Evolutionary conservation across 129 eudicot species (phyloP).

Genomic region (Pulicaria dysenterica): DNA sequence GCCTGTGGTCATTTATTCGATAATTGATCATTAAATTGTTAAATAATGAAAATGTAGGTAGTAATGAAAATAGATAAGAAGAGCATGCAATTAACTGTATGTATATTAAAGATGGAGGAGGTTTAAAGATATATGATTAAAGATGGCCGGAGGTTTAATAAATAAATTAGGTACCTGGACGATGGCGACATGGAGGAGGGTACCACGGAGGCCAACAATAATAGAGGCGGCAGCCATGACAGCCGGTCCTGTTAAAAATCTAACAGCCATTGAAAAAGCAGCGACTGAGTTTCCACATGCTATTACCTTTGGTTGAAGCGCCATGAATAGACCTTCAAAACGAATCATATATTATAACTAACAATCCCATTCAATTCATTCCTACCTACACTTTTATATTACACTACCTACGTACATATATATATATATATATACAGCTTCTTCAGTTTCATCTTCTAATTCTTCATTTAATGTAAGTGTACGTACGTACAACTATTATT

Average conservation of each 20-base stretch:
- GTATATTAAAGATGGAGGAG: too few species aligned
- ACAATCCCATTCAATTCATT: background rate
- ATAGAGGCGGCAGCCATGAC: conserved; percentile 91
- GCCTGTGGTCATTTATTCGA: conserved; percentile 57
- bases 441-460: too few species aligned
- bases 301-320: conserved; percentile 93
- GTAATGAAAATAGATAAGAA: too few species aligned
- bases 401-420: too few species aligned
- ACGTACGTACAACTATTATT: too few species aligned
- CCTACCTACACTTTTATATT: too few species aligned
- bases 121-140: background rate
- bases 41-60: too few species aligned
- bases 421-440: too few species aligned
- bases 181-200: conserved; percentile 81
- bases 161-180: conserved; percentile 84
- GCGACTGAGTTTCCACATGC: conserved; percentile 94
- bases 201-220: conserved; percentile 88
- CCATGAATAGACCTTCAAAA: conserved; percentile 83
- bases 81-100: too few species aligned
- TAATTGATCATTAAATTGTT: too few species aligned
- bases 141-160: background rate
- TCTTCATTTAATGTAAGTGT: too few species aligned
- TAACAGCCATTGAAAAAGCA: conserved; percentile 81
- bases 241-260: conserved; percentile 93
- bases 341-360: conserved; percentile 3